Evolutionary conservation across 2,329 filamentous ascomycete genomes (phyloP), one percentile per base, ranked within the genome.

Genomic region (Ophiostoma piceae): DNA sequence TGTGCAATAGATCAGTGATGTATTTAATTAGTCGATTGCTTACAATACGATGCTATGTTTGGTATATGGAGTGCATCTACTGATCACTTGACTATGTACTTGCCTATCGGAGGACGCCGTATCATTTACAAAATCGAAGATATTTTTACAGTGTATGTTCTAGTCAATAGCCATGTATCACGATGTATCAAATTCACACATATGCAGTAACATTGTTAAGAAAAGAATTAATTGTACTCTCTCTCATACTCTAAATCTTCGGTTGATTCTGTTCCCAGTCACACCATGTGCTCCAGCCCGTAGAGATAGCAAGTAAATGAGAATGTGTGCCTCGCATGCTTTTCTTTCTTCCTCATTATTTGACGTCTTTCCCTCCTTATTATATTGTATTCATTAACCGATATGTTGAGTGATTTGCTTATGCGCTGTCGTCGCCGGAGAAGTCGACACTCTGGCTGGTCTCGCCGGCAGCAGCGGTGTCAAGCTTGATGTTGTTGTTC

Each of bases 401-500:
- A n/a, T 29, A 47, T 3, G 19, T n/a, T n/a, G 16, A 47, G n/a
- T 47, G 4, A 8, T 35, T 9, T 51, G n/a, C 51, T 60, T 67
- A 72, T 12, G 70, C n/a, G 4, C 66, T 60, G 62, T 73, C 72
- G 60, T 71, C 68, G 3, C 76, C 78, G 68, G 74, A 67, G 72
- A 82, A 82, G 68, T 78, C 72, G 26, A 82, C 76, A 66, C 76
- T 75, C 73, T 77, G 74, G 73, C 79, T 80, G 41, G 75, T 70
- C 72, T 79, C 70, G 47, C 80, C 79, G 14, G 78, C 77, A 2
- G 74, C 73, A 35, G 74, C 74, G 68, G 76, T 71, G 75, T 82
- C 80, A 3, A 72, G 73, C 11, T 78, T 77, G 68, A 87, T 79
- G 76, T 87, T 87, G 71, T 79, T 85, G 72, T 82, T 77, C 69